Evolutionary conservation across 2,329 filamentous ascomycete genomes (phyloP).

Genomic region (Volutella citrinella): DNA sequence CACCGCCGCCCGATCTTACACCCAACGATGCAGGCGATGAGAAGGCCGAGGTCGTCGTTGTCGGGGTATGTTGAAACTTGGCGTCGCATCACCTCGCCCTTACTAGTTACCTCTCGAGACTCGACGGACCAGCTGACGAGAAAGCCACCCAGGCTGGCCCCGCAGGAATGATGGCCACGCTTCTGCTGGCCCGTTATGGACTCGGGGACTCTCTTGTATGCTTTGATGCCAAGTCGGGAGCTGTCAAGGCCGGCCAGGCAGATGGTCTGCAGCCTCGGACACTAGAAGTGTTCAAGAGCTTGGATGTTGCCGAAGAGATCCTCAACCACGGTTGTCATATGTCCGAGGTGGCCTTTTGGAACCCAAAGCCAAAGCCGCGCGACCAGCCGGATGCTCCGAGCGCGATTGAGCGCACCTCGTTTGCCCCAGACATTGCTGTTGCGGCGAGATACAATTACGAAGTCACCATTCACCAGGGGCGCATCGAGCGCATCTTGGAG

Average conservation of each 20-base stretch:
- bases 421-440: conserved; percentile 1
- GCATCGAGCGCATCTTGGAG: conserved; percentile 3
- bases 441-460: conserved; percentile 1
- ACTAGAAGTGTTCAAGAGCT: conserved; percentile 1
- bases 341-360: conserved; percentile 3
- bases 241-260: conserved; percentile 2
- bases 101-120: too few species aligned
- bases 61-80: conserved; percentile 3
- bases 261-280: conserved; percentile 4
- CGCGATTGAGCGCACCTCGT: conserved; percentile 1
- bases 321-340: conserved; percentile 3
- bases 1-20: background rate
- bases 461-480: conserved; percentile 2
- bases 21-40: background rate
- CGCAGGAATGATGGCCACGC: conserved; percentile 1
- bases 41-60: conserved; percentile 2
- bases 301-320: conserved; percentile 2
- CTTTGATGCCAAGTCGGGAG: conserved; percentile 1
- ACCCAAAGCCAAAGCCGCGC: conserved; percentile 1
- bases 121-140: background rate
- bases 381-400: background rate
- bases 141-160: conserved; percentile 1
- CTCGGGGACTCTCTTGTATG: conserved; percentile 1
- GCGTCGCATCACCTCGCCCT: too few species aligned
- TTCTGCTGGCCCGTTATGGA: conserved; percentile 2